A percentile compares a stretch with the other conserved stretches of the same genome.
These are phyloP conservation scores for Irpex rosettiformis DNA, from an alignment of 1,284 basidiomycete genomes.

Conservation along the genomic window DNA sequence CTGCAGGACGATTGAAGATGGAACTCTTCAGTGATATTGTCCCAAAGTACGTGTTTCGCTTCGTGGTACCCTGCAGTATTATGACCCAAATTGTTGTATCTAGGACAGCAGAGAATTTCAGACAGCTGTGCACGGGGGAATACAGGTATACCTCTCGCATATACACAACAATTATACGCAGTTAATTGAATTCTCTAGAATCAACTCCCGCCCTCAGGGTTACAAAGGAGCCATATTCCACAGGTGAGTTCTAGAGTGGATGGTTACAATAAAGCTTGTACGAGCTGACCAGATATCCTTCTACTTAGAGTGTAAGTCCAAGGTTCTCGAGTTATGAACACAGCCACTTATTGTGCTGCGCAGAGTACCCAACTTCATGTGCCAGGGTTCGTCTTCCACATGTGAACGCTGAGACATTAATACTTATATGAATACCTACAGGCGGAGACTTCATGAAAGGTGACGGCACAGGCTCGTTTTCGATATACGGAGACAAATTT, in stretches of 20 bases:
- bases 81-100: constrained; percentile 1
- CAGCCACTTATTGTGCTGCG: constrained; percentile 8
- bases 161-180: not conserved
- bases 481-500: constrained; percentile 93
- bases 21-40: constrained; percentile 91
- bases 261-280: constrained; percentile 8
- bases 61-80: constrained; percentile 29
- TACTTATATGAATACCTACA: constrained; percentile 22
- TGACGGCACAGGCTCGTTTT: constrained; percentile 93
- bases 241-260: constrained; percentile 51
- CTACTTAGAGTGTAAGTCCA: constrained; percentile 64
- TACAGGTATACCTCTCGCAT: constrained; percentile 55
- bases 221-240: constrained; percentile 91
- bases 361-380: constrained; percentile 82
- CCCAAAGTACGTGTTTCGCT: constrained; percentile 57
- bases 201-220: constrained; percentile 84
- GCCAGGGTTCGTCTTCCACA: constrained; percentile 55
- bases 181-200: constrained; percentile 38
- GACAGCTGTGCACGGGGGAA: constrained; percentile 96
- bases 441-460: constrained; percentile 87
- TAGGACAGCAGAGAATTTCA: constrained; percentile 92
- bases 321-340: constrained; percentile 4
- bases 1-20: constrained; percentile 93
- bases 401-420: no score
- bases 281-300: constrained; percentile 16